Evolutionary conservation across 192 early-diverging fungal species (phyloP), one percentile per base, ranked within the genome.

Genomic region (Chytriomyces hyalinus): DNA sequence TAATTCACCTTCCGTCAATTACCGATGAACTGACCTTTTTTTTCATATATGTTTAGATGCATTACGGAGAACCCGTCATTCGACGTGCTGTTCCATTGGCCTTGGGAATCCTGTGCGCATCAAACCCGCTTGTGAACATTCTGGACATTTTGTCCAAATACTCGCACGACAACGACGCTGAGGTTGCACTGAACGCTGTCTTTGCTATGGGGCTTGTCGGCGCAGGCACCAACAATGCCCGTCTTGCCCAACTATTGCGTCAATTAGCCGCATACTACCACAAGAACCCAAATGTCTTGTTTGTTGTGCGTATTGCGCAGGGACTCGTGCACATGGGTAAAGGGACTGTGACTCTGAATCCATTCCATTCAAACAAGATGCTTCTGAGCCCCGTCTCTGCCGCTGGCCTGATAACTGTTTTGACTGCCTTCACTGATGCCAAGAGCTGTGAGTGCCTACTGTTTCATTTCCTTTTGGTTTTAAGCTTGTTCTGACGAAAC

Each of bases 151-250:
- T 99, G 61, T 95, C 93, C 87, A 98, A 98, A 85, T 96, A 95
- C 82, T 99, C 98, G 49, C 98, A 99, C 85, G 98, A 99, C 88
- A 95, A 95, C 72, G 98, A 99, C 84, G 83, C 88, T 51, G 93
- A 97, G 46, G 97, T 99, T 49, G 94, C 98, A 7, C 84, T 93
- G 44, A 97, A 94, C 82, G 97, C 98, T 13, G 94, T 98, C 60
- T 97, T 99, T 86, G 96, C 97, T 28, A 97, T 99, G 97, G 98
- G 98, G 68, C 83, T 98, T 65, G 94, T 99, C 20, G 98, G 98
- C 24, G 97, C 97, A 5, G 98, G 98, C 61, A 98, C 98, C 17
- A 99, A 99, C 90, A 98, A 99, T 82, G 98, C 98, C 11, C 91
- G 98, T 45, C 85, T 99, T 49, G 97, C 95, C 53, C 98, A 99